Evolutionary conservation across 2,329 filamentous ascomycete genomes (phyloP).

Genomic region (Fonsecaea monophora): DNA sequence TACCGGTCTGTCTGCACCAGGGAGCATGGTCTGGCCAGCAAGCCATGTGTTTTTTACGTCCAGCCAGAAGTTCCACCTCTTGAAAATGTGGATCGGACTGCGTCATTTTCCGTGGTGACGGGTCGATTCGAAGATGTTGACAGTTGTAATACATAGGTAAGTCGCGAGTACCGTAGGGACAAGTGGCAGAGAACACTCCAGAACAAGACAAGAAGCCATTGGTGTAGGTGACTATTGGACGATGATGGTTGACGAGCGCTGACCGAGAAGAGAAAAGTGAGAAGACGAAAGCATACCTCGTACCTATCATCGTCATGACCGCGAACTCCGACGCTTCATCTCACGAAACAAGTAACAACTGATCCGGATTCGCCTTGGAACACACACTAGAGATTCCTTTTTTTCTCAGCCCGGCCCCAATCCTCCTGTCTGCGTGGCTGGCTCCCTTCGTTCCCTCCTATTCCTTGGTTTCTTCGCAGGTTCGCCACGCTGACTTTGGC

Average conservation of each 20-base stretch:
- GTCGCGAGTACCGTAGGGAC: background rate
- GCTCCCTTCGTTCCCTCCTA: background rate
- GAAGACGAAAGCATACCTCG: background rate
- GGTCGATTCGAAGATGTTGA: background rate
- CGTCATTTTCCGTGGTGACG: background rate
- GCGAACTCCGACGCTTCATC: background rate
- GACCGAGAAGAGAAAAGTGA: background rate
- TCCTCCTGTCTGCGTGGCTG: slow-evolving; percentile 4
- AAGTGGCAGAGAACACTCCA: background rate
- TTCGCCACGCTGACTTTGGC: slow-evolving; percentile 16
- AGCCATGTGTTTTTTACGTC: background rate
- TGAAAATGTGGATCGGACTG: background rate
- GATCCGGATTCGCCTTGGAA: background rate
- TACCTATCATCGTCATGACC: background rate
- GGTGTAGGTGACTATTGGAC: background rate
- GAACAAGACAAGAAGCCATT: background rate
- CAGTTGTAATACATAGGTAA: background rate
- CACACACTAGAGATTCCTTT: background rate
- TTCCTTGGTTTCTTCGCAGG: background rate
- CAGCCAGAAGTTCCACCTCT: background rate
- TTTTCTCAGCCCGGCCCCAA: background rate
- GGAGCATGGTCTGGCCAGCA: background rate
- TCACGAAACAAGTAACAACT: background rate
- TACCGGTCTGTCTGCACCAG: slow-evolving; percentile 1
- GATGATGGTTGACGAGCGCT: background rate